Percentiles rank a stretch among this genome's conserved stretches.
These are phyloP conservation scores for Oidium heveae DNA, from an alignment of 2,329 filamentous ascomycete species.

Conservation along the genomic window DNA sequence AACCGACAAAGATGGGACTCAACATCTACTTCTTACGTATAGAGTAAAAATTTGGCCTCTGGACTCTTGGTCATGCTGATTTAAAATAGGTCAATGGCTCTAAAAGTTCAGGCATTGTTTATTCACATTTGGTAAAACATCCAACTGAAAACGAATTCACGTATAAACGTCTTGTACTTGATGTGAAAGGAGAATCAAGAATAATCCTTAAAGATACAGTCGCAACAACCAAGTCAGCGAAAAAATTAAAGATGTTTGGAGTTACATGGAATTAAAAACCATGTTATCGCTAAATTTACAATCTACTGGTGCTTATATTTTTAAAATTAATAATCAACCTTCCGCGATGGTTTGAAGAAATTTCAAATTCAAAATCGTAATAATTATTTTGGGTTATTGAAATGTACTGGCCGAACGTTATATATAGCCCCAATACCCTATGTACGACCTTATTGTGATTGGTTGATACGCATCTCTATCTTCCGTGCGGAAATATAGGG, in stretches of 20 bases:
- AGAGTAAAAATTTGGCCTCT: too few species aligned
- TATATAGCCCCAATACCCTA: too few species aligned
- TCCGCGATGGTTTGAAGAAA: too few species aligned
- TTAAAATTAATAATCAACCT: too few species aligned
- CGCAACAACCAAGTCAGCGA: constrained; percentile 8
- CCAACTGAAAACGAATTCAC: constrained; percentile 44
- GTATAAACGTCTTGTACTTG: constrained; percentile 59
- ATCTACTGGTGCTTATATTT: too few species aligned
- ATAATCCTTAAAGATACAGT: constrained; percentile 34
- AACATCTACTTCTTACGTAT: constrained; percentile 43
- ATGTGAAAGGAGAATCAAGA: constrained; percentile 44
- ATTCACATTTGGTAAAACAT: constrained; percentile 51
- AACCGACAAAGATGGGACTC: constrained; percentile 48
- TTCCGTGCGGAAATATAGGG: too few species aligned
- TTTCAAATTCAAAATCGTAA: too few species aligned
- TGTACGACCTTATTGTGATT: too few species aligned
- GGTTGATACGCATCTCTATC: too few species aligned
- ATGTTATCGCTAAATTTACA: too few species aligned
- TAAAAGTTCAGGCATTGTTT: constrained; percentile 43
- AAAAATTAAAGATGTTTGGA: constrained; percentile 13
- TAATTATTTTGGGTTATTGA: too few species aligned
- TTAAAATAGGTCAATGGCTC: constrained; percentile 45
- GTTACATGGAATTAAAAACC: constrained; percentile 9
- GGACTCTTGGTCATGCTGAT: constrained; percentile 7
- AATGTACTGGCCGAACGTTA: too few species aligned